These are phyloP conservation scores for Colletotrichum noveboracense DNA, from an alignment of 2,329 filamentous ascomycete genomes.

Conservation along the genomic window DNA sequence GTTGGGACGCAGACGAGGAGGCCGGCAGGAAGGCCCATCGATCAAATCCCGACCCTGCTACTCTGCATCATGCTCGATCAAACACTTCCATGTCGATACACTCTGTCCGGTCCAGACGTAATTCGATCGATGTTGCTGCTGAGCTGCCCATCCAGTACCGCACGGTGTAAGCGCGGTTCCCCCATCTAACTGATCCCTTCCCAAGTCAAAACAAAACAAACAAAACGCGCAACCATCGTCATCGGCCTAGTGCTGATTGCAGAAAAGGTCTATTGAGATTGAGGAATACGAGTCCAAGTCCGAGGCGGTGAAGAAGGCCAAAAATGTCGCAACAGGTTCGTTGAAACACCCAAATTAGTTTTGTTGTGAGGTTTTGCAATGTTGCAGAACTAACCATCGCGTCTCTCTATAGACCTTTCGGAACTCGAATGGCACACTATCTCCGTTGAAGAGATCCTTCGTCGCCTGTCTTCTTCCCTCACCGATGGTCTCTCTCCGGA, in stretches of 20 bases:
- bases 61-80: constrained; percentile 29
- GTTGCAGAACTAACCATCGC: not conserved
- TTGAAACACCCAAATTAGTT: not conserved
- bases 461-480: constrained; percentile 61
- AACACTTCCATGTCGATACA: constrained; percentile 46
- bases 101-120: constrained; percentile 39
- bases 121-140: constrained; percentile 43
- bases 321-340: constrained; percentile 50
- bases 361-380: not conserved
- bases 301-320: constrained; percentile 42
- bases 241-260: not conserved
- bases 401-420: constrained; percentile 53
- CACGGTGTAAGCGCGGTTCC: constrained; percentile 48
- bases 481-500: constrained; percentile 64
- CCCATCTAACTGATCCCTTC: not conserved
- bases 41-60: constrained; percentile 15
- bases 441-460: constrained; percentile 60
- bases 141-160: constrained; percentile 60
- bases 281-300: constrained; percentile 50
- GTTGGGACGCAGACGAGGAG: constrained; percentile 42
- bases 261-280: constrained; percentile 49
- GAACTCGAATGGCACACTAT: constrained; percentile 73
- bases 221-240: not conserved
- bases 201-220: not conserved
- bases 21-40: constrained; percentile 21